Base-by-base conservation (phyloP, 106 monocot genomes). In the Dioscorea alata region DNA sequence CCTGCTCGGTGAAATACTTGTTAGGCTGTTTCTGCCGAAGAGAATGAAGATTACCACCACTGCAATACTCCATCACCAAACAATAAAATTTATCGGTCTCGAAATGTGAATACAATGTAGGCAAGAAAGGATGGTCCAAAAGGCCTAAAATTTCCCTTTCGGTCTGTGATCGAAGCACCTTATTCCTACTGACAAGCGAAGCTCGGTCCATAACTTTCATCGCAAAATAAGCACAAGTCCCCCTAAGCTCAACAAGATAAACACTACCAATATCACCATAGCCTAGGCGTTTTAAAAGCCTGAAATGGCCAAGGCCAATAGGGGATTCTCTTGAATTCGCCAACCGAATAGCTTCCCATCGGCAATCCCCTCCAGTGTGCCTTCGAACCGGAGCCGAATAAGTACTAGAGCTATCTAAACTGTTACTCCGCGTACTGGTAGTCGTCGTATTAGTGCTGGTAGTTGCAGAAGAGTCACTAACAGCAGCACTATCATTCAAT, bases 241-340 rank as follows among this genome's bases (percentile, higher is more conserved):
- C 76, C 49, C 72, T 72, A 23, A 81, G 76, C 54, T 81, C 76
- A 12, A 81, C 81, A 31, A 81, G 72, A 73, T 81, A 81, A 13
- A 81, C 81, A 32, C 81, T 81, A 12, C 81, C 81, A 21, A 81
- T 81, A 33, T 81, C 81, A 23, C 81, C 81, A 50, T 81, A 81
- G 9, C 81, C 81, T 21, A 81, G 72, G 7, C 81, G 76, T 21
- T 72, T 72, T 6, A 81, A 72, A 19, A 81, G 81, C 48, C 72
- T 72, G 54, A 81, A 81, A 63, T 81, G 68, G 10, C 49, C 49
- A 13, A 76, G 61, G 62, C 76, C 76, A 13, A 81, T 61, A 15
- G 78, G 73, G 6, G 82, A 50, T 5, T 78, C 82, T 67, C 68
- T 72, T 0, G 71, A 52, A 35, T 57, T 62, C 2, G 64, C 76